Base-by-base conservation (phyloP, 345 rosid genomes). In the Acer yangbiense region DNA sequence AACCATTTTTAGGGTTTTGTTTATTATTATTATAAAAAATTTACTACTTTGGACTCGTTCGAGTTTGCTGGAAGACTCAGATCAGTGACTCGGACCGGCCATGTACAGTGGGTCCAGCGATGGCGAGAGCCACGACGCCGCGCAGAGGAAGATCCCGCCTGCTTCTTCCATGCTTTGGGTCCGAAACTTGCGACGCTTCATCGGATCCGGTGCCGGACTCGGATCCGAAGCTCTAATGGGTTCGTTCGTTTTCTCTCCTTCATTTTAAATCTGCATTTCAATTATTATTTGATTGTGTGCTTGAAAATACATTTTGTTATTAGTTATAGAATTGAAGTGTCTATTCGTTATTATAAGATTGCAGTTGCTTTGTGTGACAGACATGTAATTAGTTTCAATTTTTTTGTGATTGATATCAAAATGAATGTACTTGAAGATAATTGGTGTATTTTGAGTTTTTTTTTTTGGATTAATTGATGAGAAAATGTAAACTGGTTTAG, bases 201-300 rank as follows among this genome's bases (percentile, higher is more conserved):
- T 96, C 74, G 98, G 99, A 81, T 92, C 98, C 81, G 98, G 99
- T 17, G 88, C 97, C 18, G 98, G 99, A 4, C 97, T 96, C 62
- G 98, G 99, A 86, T 96, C 99, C 69, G 99, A 96, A 88, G 98
- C 98, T 32, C 84, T 96, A 29, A 94, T 96, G 99, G 99, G 99
- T 96, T 69, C 32, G 90, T 71, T 62, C 6, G 71, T 20, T 69
- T 39, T 65, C 29, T 8, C 5, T 60, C 0, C 65, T 48, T 1
- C 69, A 11, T 55, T 71, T 72, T 46, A 46, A 0, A 58, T 72
- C 23, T 14, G 5, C 75, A 20, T 68, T 65, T 61, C 67, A 43
- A 16, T 20, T 21, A 17, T 20, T 43, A 10, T 76, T 27, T 14
- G 18, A 61, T n/a, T 27, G 9, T 48, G 16, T 21, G 10, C 4